Conservation (phyloP, 2,329 filamentous ascomycete species). For the Aspergillus oerlinghausenensis region DNA sequence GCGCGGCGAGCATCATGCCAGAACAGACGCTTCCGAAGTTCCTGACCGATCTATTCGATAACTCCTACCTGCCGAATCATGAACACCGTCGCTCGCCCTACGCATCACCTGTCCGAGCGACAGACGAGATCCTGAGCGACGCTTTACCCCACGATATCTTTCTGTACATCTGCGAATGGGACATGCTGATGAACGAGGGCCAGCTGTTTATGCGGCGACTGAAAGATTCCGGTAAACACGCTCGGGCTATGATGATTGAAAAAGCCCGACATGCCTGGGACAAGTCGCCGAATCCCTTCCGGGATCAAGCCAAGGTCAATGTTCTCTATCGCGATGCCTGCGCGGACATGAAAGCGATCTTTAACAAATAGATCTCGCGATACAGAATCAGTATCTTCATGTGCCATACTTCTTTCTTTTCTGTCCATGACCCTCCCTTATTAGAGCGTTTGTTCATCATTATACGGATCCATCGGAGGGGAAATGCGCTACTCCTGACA, state of each 20-base stretch:
- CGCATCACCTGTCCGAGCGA: conserved; percentile 55
- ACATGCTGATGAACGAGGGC: conserved; percentile 62
- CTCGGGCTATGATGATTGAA: conserved; percentile 44
- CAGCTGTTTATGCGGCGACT: conserved; percentile 41
- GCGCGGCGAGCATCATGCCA: conserved; percentile 51
- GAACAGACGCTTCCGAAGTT: conserved; percentile 46
- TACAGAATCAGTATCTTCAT: conserved; percentile 4
- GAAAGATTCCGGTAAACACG: conserved; percentile 39
- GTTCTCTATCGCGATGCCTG: conserved; percentile 42
- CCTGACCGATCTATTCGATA: conserved; percentile 48
- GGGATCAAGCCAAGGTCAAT: conserved; percentile 40
- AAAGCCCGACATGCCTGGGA: conserved; percentile 47
- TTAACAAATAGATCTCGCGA: conserved; percentile 19
- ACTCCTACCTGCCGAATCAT: conserved; percentile 44
- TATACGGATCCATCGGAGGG: not conserved
- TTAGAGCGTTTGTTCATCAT: not conserved
- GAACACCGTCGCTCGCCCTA: conserved; percentile 53
- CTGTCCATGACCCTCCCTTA: not conserved
- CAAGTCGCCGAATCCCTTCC: conserved; percentile 45
- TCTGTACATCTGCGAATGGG: conserved; percentile 61
- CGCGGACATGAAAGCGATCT: conserved; percentile 40
- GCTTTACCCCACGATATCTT: conserved; percentile 57
- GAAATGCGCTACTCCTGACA: not conserved
- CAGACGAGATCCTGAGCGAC: conserved; percentile 48
- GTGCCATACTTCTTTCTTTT: not conserved